Evolutionary conservation across 352 stramenopile species (phyloP), one percentile per base, ranked within the genome.

Genomic region (Globisporangium barbulae): DNA sequence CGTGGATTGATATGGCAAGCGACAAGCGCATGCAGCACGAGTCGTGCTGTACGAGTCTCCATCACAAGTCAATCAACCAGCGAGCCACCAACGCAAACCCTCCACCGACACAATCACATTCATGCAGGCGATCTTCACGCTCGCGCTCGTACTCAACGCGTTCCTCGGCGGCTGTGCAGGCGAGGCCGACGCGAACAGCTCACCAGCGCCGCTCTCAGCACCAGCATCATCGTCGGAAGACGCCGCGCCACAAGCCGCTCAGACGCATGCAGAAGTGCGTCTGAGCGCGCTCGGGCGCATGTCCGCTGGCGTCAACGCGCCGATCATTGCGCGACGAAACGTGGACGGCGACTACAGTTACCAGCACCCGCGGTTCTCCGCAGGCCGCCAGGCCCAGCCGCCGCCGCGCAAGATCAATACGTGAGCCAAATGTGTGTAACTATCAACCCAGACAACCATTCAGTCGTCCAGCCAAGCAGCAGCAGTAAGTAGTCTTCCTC

Each of bases 61-160:
- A 28, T 37, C 50, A 57, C 30, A 57, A 44, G 7, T 8, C 9
- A 57, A 57, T 17, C 28, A 39, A 19, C 50, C 50, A 42, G 49
- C 25, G 21, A 39, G 8, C 0, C 37, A 39, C 12, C 30, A 8
- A 5, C 47, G 44, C 25, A 55, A 17, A 2, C 30, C 3, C 19
- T 5, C 10, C 4, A 54, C 9, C n/a, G 15, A 21, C 22, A 53
- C 2, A 15, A 3, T 7, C 21, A 13, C 30, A 45, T n/a, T 7
- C 30, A 80, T 81, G 73, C 73, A 81, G 59, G 71, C 64, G 31
- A 67, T 81, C 63, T 81, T 81, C 68, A 74, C 71, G 22, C 68
- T 81, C 64, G 68, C 73, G 53, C 63, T 81, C 49, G 59, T 72
- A 48, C 68, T 81, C 28, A 78, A 74, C 61, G 53, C 70, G 39